phyloP scores from a whole-genome alignment of 805 yeast species.

The Candida vaughaniae region DNA sequence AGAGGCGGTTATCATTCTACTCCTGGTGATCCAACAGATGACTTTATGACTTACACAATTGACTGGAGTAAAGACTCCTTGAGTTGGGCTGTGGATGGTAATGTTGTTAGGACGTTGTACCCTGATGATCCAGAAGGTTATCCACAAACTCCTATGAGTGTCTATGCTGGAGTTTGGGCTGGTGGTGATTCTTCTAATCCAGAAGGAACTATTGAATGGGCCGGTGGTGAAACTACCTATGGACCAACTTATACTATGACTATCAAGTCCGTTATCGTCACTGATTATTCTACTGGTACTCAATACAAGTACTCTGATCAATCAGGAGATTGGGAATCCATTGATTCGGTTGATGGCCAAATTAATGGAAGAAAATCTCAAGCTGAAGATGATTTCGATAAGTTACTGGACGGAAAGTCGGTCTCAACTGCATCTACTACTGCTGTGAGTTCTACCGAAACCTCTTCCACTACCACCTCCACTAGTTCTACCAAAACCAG shows the following conservation, averaged over 20 bases:
- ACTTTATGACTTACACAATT: slow-evolving; percentile 74
- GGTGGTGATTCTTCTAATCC: slow-evolving; percentile 72
- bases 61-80: slow-evolving; percentile 75
- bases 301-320: slow-evolving; percentile 55
- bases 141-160: slow-evolving; percentile 88
- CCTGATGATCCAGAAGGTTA: slow-evolving; percentile 61
- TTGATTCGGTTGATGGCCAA: slow-evolving; percentile 54
- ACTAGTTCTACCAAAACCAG: slow-evolving; percentile 4
- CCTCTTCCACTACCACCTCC: slow-evolving; percentile 3
- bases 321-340: slow-evolving; percentile 60
- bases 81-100: slow-evolving; percentile 74
- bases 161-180: slow-evolving; percentile 74
- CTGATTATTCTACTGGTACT: slow-evolving; percentile 67
- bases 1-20: slow-evolving; percentile 74
- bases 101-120: slow-evolving; percentile 60
- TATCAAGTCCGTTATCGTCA: slow-evolving; percentile 57
- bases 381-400: slow-evolving; percentile 36
- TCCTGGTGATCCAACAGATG: slow-evolving; percentile 49
- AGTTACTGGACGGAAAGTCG: slow-evolving; percentile 32
- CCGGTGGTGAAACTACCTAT: slow-evolving; percentile 73
- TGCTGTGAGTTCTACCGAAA: background rate
- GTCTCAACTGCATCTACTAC: slow-evolving; percentile 6
- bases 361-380: slow-evolving; percentile 57
- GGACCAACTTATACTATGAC: slow-evolving; percentile 69
- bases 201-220: slow-evolving; percentile 77